Percentiles rank a stretch among this genome's conserved stretches.
Evolutionary conservation across 305 asterid genomes (phyloP).

Genomic region (Ilex paraguariensis): DNA sequence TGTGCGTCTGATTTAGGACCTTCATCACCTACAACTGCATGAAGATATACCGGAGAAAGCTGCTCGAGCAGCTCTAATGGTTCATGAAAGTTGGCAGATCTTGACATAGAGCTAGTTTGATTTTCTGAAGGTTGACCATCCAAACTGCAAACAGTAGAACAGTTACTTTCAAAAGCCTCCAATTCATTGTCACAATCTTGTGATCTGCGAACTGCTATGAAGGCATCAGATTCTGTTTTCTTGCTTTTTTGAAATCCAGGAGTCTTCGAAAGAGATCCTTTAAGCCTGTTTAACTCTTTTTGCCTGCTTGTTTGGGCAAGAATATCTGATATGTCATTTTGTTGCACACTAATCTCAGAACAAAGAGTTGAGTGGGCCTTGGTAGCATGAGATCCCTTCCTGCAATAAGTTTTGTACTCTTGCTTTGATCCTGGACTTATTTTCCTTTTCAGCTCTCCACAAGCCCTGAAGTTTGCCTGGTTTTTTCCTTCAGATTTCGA

Average conservation of each 20-base stretch:
- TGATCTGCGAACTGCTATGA: constrained; percentile 5
- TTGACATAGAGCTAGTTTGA: constrained; percentile 11
- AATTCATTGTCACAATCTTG: constrained; percentile 7
- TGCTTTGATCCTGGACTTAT: constrained; percentile 13
- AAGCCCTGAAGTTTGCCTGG: constrained; percentile 6
- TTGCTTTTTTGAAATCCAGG: constrained; percentile 5
- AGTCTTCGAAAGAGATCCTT: constrained; percentile 9
- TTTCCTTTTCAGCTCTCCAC: constrained; percentile 13
- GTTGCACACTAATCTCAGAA: constrained; percentile 7
- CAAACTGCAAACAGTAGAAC: background rate
- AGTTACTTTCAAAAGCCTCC: constrained; percentile 11
- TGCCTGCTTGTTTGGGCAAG: constrained; percentile 2
- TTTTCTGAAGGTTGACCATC: constrained; percentile 5
- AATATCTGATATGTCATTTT: constrained; percentile 8
- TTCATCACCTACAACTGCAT: background rate
- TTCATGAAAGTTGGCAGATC: constrained; percentile 2
- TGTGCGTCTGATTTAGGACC: constrained; percentile 7
- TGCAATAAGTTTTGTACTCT: constrained; percentile 11
- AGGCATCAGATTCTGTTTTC: constrained; percentile 10
- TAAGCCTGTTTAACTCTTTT: constrained; percentile 9
- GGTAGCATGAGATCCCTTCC: constrained; percentile 8
- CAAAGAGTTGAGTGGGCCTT: constrained; percentile 8
- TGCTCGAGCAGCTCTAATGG: constrained; percentile 7
- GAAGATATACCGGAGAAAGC: background rate
- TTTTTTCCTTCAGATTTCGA: constrained; percentile 16